These are phyloP conservation scores for Penicillium odoratum DNA, from an alignment of 495 filamentous ascomycete genomes.

Conservation along the genomic window DNA sequence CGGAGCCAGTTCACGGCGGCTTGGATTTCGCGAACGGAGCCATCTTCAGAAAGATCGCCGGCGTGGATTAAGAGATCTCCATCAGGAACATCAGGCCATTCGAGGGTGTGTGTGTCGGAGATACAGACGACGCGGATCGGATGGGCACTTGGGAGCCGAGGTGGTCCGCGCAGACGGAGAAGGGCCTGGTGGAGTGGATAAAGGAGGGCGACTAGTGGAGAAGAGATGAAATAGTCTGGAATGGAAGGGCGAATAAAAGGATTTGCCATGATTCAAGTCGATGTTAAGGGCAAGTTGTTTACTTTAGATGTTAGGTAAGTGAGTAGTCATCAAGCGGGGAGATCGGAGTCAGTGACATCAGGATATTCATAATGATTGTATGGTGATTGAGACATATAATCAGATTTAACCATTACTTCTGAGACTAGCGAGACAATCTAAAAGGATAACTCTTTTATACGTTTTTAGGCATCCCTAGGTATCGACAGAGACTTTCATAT, in stretches of 20 bases:
- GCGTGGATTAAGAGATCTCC: constrained; percentile 90
- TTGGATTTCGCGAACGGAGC: constrained; percentile 71
- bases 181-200: constrained; percentile 61
- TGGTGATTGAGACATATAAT: constrained; percentile 6
- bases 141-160: constrained; percentile 49
- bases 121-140: constrained; percentile 81
- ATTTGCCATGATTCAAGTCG: constrained; percentile 31
- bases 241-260: constrained; percentile 52
- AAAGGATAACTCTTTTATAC: no score
- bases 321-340: constrained; percentile 4
- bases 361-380: neutral
- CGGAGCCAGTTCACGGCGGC: constrained; percentile 76
- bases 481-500: no score
- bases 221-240: constrained; percentile 47
- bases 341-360: constrained; percentile 15
- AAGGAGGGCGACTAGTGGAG: constrained; percentile 49
- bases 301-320: neutral
- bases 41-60: constrained; percentile 77
- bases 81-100: constrained; percentile 62
- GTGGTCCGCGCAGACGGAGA: constrained; percentile 60
- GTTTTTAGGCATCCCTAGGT: no score
- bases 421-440: no score
- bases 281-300: neutral
- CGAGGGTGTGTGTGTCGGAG: constrained; percentile 79
- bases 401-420: neutral